Base-by-base conservation (phyloP, 176 grass and related monocot genomes). In the Cenchrus purpureus region DNA sequence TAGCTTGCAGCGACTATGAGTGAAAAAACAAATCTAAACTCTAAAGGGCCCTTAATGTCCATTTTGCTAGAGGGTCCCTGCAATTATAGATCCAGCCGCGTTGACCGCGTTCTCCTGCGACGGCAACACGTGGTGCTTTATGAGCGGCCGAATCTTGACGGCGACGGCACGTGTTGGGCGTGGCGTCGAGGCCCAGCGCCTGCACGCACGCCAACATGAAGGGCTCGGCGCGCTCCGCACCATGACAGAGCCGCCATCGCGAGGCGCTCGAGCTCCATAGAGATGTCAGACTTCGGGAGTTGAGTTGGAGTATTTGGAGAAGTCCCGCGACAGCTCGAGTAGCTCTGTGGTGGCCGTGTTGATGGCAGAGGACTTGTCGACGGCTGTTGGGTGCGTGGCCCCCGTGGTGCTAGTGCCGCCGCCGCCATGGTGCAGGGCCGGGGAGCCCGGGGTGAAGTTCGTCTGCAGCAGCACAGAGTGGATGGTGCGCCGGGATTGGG, bases 181-280 rank as follows among this genome's bases (percentile, higher is more conserved):
- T 22, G 80, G 77, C 44, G 45, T 80, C 93, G 66, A 91, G 95
- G 17, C 66, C 78, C 37, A 99, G 86, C 4, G 82, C 83, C 61
- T 72, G 91, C 63, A 99, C 90, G 90, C 97, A 99, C 5, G 86
- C 84, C 40, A 90, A 79, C 17, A 99, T 91, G 58, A 96, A 87
- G 6, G 6, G 94, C 79, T 99, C 97, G 46, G 94, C 82, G 81
- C 84, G 82, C 55, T 92, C 90, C 17, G 85, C 59, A 85, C 85
- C 22, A 77, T 73, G 28, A 88, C 76, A 95, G 84, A 77, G 83
- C 78, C 0, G 91, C 91, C 0, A 89, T 91, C 3, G 93, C 96
- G 8, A 99, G 88, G 5, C 91, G 86, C 65, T 99, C 88, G 78
- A 99, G 93, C 84, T 99, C 93, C 10, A 91, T 91, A n/a, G 97